A percentile compares a stretch with the other conserved stretches of the same genome.
phyloP scores from a whole-genome alignment of 768 basidiomycete genomes.

The Dentipellis sp. region DNA sequence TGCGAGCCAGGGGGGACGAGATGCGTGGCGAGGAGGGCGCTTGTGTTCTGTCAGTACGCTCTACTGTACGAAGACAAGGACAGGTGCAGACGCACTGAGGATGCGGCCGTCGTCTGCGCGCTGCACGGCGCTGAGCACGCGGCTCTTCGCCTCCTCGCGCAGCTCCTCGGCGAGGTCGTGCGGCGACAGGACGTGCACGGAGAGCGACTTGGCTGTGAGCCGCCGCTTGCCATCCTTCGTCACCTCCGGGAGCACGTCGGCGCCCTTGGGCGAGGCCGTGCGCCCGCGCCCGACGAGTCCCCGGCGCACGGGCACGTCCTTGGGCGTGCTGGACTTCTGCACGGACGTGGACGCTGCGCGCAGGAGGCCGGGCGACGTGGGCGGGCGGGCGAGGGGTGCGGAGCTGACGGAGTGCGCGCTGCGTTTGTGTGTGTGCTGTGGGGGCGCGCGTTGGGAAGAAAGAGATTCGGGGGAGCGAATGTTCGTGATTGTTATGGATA shows the following conservation, averaged over 20 bases:
- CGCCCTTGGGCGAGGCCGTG: slow-evolving; percentile 6
- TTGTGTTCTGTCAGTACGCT: not conserved
- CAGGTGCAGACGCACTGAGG: not conserved
- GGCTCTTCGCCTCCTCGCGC: slow-evolving; percentile 2
- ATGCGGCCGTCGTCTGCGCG: slow-evolving; percentile 1
- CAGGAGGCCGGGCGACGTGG: slow-evolving; percentile 68
- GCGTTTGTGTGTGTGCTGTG: slow-evolving; percentile 44
- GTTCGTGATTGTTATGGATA: slow-evolving; percentile 83
- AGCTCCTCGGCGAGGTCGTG: slow-evolving; percentile 28
- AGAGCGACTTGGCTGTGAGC: slow-evolving; percentile 43
- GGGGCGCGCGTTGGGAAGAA: slow-evolving; percentile 25
- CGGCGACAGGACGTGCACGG: slow-evolving; percentile 45
- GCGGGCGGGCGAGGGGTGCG: slow-evolving; percentile 71
- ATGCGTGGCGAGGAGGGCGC: slow-evolving; percentile 4
- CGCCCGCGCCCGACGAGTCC: slow-evolving; percentile 42
- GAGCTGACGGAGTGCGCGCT: slow-evolving; percentile 77
- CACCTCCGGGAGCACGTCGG: slow-evolving; percentile 17
- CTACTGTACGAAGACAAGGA: not conserved
- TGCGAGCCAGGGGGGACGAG: slow-evolving; percentile 39
- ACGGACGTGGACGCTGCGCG: slow-evolving; percentile 30
- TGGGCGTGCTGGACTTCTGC: slow-evolving; percentile 7
- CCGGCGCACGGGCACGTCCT: slow-evolving; percentile 27
- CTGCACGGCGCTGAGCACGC: slow-evolving; percentile 7
- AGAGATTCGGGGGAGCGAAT: slow-evolving; percentile 45
- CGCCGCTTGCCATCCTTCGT: slow-evolving; percentile 10